Evolutionary conservation across 345 rosid genomes (phyloP).

Genomic region (Cardamine occulta): DNA sequence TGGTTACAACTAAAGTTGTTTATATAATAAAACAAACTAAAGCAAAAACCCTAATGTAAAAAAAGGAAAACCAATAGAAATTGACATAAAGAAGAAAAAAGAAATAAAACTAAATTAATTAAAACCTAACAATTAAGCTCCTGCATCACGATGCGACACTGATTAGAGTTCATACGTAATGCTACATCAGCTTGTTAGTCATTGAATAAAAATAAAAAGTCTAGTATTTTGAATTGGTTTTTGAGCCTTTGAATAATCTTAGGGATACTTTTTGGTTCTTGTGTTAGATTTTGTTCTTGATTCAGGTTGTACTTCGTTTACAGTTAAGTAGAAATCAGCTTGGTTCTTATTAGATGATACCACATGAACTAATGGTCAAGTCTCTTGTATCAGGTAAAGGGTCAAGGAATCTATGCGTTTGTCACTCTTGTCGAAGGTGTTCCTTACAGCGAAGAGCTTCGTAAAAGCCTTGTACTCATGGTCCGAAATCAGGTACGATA

Average conservation of each 20-base stretch:
- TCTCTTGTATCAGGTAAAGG: constrained; percentile 66
- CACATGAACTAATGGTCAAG: neutral
- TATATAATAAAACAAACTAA: too few relatives aligned
- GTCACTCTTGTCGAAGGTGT: constrained; percentile 91
- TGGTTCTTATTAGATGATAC: neutral
- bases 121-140: too few relatives aligned
- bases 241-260: neutral
- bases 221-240: neutral
- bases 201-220: neutral
- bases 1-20: too few relatives aligned
- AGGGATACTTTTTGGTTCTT: constrained; percentile 9
- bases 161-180: neutral
- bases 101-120: too few relatives aligned
- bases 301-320: neutral
- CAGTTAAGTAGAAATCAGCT: neutral
- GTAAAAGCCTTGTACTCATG: constrained; percentile 65
- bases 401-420: constrained; percentile 97
- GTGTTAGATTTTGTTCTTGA: constrained; percentile 10
- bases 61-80: too few relatives aligned
- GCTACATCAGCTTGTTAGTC: constrained; percentile 8
- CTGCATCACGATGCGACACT: constrained; percentile 4
- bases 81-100: too few relatives aligned
- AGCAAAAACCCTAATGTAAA: too few relatives aligned
- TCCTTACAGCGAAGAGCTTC: constrained; percentile 85
- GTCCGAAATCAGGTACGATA: constrained; percentile 79